Evolutionary conservation across 495 filamentous ascomycete genomes (phyloP).

Genomic region (Sphaerosporella brunnea): DNA sequence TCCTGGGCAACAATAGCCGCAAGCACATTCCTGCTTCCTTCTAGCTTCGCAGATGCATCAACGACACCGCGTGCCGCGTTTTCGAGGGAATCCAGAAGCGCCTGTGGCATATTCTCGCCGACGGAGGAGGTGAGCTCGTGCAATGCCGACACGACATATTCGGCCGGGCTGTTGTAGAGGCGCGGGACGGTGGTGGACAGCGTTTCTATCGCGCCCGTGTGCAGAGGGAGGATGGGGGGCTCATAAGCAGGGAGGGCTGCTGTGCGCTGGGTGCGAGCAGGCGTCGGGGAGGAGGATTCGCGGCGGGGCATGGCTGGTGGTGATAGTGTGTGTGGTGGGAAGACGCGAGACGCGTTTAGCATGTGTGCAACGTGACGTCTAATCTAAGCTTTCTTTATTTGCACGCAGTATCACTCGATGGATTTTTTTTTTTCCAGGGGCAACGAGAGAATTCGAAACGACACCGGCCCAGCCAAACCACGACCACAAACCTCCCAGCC

Average conservation of each 20-base stretch:
- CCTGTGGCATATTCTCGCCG: constrained; percentile 10
- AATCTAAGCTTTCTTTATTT: too few species aligned
- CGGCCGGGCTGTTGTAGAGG: background rate
- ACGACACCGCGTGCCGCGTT: constrained; percentile 8
- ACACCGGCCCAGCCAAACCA: too few species aligned
- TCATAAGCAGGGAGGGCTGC: constrained; percentile 16
- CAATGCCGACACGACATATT: constrained; percentile 5
- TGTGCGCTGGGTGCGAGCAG: too few species aligned
- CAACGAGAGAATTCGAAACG: too few species aligned
- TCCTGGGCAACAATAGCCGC: background rate
- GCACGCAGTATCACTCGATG: too few species aligned
- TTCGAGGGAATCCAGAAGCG: constrained; percentile 14
- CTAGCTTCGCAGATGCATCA: constrained; percentile 1
- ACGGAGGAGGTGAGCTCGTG: constrained; percentile 7
- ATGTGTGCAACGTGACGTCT: too few species aligned
- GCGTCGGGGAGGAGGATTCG: too few species aligned
- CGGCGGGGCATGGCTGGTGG: too few species aligned
- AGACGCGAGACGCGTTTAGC: too few species aligned
- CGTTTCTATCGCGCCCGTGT: background rate
- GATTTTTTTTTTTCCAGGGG: too few species aligned
- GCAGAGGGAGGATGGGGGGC: constrained; percentile 16
- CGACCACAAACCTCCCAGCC: too few species aligned
- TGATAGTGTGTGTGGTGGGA: too few species aligned
- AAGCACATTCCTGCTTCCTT: background rate
- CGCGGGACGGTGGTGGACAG: background rate